A percentile compares a stretch with the other conserved stretches of the same genome.
These are phyloP conservation scores for Mucor sp. DNA, from an alignment of 371 early-diverging fungal species.

Conservation along the genomic window DNA sequence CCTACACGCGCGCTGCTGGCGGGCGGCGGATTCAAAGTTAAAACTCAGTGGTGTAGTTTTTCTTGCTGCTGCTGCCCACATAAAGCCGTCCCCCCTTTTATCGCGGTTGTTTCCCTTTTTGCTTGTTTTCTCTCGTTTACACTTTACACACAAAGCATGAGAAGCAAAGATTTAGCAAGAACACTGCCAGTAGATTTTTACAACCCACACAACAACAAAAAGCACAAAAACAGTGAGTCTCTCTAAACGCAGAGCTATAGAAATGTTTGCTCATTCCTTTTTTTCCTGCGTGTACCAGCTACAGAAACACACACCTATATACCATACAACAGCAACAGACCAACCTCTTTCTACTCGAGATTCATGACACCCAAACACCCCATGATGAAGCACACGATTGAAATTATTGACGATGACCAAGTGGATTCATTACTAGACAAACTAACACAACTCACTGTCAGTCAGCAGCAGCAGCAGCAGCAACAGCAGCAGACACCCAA, in stretches of 20 bases:
- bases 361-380: not conserved
- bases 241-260: not conserved
- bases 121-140: not conserved
- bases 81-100: too few relatives aligned
- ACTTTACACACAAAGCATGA: not conserved
- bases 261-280: not conserved
- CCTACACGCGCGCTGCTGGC: too few relatives aligned
- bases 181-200: conserved; percentile 6
- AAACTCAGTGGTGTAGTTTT: too few relatives aligned
- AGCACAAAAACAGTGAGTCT: not conserved
- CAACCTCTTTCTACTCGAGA: not conserved
- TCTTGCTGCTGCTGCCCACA: too few relatives aligned
- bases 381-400: not conserved
- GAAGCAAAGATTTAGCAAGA: not conserved
- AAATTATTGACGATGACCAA: not conserved
- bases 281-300: not conserved
- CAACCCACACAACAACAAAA: conserved; percentile 4
- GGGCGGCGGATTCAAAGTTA: too few relatives aligned
- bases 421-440: not conserved
- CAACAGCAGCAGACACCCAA: not conserved
- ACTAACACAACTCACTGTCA: not conserved
- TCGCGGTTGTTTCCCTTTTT: not conserved
- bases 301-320: not conserved
- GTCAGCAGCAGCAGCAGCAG: too few relatives aligned
- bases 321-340: not conserved